phyloP scores from a whole-genome alignment of 257 asterid species.

The Nicotiana tabacum region DNA sequence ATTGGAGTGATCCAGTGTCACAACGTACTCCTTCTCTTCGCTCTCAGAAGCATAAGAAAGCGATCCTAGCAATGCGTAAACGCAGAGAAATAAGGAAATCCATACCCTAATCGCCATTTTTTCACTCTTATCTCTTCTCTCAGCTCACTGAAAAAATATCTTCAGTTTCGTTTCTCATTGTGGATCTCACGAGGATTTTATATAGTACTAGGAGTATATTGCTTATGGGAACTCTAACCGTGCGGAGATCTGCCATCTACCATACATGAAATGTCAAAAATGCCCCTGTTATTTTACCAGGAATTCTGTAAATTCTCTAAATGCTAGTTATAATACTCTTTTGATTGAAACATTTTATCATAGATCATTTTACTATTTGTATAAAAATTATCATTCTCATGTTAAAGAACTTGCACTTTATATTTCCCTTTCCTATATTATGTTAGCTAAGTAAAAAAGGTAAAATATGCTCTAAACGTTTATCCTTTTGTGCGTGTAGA shows the following conservation, averaged over 20 bases:
- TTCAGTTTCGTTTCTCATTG: not conserved
- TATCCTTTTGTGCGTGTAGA: too few species aligned
- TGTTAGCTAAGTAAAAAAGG: too few species aligned
- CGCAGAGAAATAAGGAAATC: slow-evolving; percentile 19
- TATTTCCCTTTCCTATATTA: too few species aligned
- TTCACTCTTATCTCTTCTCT: slow-evolving; percentile 18
- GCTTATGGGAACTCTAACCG: not conserved
- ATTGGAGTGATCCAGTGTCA: slow-evolving; percentile 65
- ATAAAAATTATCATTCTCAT: too few species aligned
- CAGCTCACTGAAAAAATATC: slow-evolving; percentile 21
- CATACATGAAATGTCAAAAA: not conserved
- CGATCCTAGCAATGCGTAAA: slow-evolving; percentile 20
- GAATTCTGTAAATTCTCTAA: not conserved
- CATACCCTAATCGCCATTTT: slow-evolving; percentile 36
- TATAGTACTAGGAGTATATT: not conserved
- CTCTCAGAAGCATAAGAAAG: slow-evolving; percentile 16
- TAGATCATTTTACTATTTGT: too few species aligned
- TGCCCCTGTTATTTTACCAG: not conserved
- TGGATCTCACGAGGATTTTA: not conserved
- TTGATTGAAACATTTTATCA: too few species aligned
- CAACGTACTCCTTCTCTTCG: slow-evolving; percentile 60
- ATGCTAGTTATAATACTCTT: too few species aligned
- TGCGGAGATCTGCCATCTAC: not conserved
- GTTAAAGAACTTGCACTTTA: too few species aligned
- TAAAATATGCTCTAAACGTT: too few species aligned